Base-by-base conservation (phyloP, 2,329 filamentous ascomycete genomes). In the Fusarium sarcochroum region DNA sequence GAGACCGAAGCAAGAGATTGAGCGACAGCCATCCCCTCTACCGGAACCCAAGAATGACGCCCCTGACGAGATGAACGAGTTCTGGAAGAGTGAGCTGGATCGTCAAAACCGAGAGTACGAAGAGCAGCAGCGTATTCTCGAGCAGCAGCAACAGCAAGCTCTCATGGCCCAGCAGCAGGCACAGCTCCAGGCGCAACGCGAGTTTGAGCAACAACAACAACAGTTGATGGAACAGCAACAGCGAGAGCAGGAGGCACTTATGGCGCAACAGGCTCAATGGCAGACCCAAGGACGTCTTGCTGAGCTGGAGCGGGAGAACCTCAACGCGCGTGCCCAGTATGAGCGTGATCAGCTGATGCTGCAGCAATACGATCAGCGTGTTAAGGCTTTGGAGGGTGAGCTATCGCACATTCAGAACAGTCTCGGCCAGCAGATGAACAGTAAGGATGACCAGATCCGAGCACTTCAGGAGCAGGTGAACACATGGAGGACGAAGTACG, bases 301-400 rank as follows among this genome's bases (percentile, higher is more conserved):
- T 2, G 96, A 99, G 81, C 85, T 99, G 49, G 95, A 99, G 81
- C 92, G 91, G 59, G 95, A 98, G 81, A 98, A 99, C 72, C 83
- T 99, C 25, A 95, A 96, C 74, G 96, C 96, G 6, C 89, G 96
- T 41, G 93, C 94, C 10, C 96, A 98, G 80, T 98, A 98, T 77
- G 94, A 98, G 79, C 91, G 91, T n/a, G 94, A 99, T 77, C 96
- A 98, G 81, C 85, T 99, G 41, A 93, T 98, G 92, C 86, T 99
- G 42, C 93, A 98, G 80, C 95, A 98, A 77, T 99, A 98, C 77
- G 96, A 99, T 71, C 91, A 93, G 76, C 89, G 95, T 64, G 94
- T 99, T 76, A 98, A 98, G 83, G 91, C 93, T 20, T 83, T 99
- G 14, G 96, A 99, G 79, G 89, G 90, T 55, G 96, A 99, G 80